Evolutionary conservation across 108 stramenopile species (phyloP).

Genomic region (Skeletonema tropicum): DNA sequence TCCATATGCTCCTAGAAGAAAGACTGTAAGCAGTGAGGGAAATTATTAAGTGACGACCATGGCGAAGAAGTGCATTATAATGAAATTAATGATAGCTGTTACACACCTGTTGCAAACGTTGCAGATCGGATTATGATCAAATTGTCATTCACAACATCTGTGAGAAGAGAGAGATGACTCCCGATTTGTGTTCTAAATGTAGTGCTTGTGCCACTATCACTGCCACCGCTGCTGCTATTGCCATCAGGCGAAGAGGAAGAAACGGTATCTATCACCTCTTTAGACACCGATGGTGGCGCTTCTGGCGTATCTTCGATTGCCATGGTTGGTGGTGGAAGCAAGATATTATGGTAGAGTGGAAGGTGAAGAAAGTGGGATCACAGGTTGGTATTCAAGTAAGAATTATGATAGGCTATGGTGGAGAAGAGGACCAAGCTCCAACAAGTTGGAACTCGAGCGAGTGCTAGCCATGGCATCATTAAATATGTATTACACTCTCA

Average conservation of each 20-base stretch:
- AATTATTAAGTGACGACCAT: too few relatives aligned
- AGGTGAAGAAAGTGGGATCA: too few relatives aligned
- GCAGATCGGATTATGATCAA: conserved; percentile 68
- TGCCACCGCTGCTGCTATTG: neutral
- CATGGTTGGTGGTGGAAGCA: too few relatives aligned
- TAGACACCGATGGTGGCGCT: neutral
- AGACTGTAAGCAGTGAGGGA: conserved; percentile 7
- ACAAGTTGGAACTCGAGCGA: too few relatives aligned
- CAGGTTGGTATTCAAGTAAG: too few relatives aligned
- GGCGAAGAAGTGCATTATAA: too few relatives aligned
- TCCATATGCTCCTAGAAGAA: conserved; percentile 70
- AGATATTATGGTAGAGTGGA: too few relatives aligned
- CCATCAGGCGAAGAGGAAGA: neutral
- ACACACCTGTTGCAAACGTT: conserved; percentile 37
- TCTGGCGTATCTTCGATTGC: neutral
- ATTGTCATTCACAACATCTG: conserved; percentile 73
- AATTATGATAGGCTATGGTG: too few relatives aligned
- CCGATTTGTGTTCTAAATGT: conserved; percentile 21
- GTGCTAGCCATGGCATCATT: too few relatives aligned
- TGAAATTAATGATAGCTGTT: too few relatives aligned
- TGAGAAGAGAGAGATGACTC: conserved; percentile 19
- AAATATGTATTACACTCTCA: neutral
- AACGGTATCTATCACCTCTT: neutral
- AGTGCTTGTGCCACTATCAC: neutral
- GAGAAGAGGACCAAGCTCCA: too few relatives aligned